phyloP scores from a whole-genome alignment of 176 grass and related monocot species.

The Lolium rigidum region DNA sequence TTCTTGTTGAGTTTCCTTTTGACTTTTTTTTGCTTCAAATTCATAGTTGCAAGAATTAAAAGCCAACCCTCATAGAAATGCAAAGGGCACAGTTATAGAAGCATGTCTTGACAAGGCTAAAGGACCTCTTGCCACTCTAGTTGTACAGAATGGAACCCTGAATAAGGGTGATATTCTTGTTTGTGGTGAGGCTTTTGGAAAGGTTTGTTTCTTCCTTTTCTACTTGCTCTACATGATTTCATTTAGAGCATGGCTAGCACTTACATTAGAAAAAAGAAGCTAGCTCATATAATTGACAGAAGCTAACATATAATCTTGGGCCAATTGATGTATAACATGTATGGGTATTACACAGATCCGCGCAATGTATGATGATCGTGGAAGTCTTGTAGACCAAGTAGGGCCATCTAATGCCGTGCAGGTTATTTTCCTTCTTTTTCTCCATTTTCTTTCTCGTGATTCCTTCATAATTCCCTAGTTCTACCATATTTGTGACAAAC shows the following conservation, averaged over 20 bases:
- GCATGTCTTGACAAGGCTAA: slow-evolving; percentile 92
- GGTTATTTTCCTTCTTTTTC: slow-evolving; percentile 48
- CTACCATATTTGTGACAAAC: slow-evolving; percentile 1
- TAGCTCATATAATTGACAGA: slow-evolving; percentile 32
- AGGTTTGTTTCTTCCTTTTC: slow-evolving; percentile 63
- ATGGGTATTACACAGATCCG: slow-evolving; percentile 65
- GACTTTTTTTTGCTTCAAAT: slow-evolving; percentile 44
- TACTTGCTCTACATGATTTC: slow-evolving; percentile 14
- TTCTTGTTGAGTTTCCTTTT: slow-evolving; percentile 38
- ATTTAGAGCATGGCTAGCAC: slow-evolving; percentile 27
- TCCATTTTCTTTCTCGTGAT: neutral
- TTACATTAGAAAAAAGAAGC: slow-evolving; percentile 27
- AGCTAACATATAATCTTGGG: slow-evolving; percentile 33
- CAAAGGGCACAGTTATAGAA: slow-evolving; percentile 94
- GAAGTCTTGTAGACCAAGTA: slow-evolving; percentile 76
- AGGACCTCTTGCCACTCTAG: slow-evolving; percentile 78
- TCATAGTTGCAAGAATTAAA: slow-evolving; percentile 98
- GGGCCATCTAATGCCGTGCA: slow-evolving; percentile 91
- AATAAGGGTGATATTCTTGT: slow-evolving; percentile 87
- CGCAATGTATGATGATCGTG: slow-evolving; percentile 95
- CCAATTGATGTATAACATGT: slow-evolving; percentile 39
- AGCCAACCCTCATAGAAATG: slow-evolving; percentile 94
- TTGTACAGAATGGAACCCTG: slow-evolving; percentile 97
- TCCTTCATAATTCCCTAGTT: slow-evolving; percentile 27
- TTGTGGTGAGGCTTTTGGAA: slow-evolving; percentile 94